These are phyloP conservation scores for Microdochium paspali DNA, from an alignment of 2,329 filamentous ascomycete genomes.

Conservation along the genomic window DNA sequence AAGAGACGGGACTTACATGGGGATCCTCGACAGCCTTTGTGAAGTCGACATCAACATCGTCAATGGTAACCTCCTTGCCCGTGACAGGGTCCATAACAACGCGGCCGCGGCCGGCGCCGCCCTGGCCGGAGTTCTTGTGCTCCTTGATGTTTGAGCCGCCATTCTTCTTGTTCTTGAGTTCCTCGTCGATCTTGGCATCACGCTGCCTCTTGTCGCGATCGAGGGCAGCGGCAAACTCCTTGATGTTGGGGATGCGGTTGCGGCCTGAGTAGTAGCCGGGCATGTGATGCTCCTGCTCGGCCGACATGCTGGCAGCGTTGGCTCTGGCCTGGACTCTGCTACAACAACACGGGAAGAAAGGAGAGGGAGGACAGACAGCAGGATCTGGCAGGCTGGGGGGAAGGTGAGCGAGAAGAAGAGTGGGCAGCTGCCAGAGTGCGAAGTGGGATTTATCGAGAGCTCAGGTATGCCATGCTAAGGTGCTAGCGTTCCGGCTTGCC, in stretches of 20 bases:
- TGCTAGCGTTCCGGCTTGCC: no score
- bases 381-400: background rate
- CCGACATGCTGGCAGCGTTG: slow-evolving; percentile 13
- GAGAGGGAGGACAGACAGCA: background rate
- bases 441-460: background rate
- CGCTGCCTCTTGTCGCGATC: slow-evolving; percentile 71
- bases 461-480: no score
- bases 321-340: background rate
- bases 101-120: slow-evolving; percentile 45
- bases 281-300: slow-evolving; percentile 14
- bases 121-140: slow-evolving; percentile 28
- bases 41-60: slow-evolving; percentile 64
- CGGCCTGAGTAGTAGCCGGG: slow-evolving; percentile 62
- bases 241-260: slow-evolving; percentile 82
- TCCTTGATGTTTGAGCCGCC: slow-evolving; percentile 19
- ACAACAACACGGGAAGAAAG: background rate
- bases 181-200: slow-evolving; percentile 60
- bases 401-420: no score
- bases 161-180: slow-evolving; percentile 25
- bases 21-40: slow-evolving; percentile 65
- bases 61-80: slow-evolving; percentile 75
- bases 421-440: no score
- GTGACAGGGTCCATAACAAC: slow-evolving; percentile 82
- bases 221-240: slow-evolving; percentile 70
- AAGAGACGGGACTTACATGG: slow-evolving; percentile 33